Percentiles rank a stretch among this genome's conserved stretches.
Conservation (phyloP, 2,329 filamentous ascomycete genomes). For the Paracamarosporium sp. region DNA sequence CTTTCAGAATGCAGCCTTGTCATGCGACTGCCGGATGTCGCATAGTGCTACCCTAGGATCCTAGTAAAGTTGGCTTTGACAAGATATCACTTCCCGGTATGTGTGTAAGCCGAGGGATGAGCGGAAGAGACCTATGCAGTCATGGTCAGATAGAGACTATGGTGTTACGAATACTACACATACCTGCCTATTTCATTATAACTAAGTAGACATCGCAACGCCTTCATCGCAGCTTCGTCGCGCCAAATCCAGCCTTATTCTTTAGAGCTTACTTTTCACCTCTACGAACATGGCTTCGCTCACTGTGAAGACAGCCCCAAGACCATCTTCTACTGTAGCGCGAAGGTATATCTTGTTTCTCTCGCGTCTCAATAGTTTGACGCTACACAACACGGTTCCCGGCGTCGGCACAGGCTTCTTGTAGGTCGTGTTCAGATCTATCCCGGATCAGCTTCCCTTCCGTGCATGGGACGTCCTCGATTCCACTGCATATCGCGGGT, state of each 20-base stretch:
- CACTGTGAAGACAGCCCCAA: constrained; percentile 56
- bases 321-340: constrained; percentile 58
- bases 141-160: not conserved
- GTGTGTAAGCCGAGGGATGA: not conserved
- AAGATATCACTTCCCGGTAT: not conserved
- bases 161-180: not conserved
- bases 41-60: not conserved
- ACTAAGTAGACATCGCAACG: not conserved
- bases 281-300: constrained; percentile 62
- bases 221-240: not conserved
- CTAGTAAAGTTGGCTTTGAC: not conserved
- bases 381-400: constrained; percentile 55
- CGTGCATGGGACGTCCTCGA: not conserved
- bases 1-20: not conserved
- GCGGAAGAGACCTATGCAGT: not conserved
- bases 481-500: not conserved
- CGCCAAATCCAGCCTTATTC: not conserved
- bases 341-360: constrained; percentile 62
- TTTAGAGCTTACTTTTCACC: constrained; percentile 31
- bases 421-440: constrained; percentile 63
- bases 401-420: constrained; percentile 60
- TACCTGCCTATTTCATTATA: constrained; percentile 8
- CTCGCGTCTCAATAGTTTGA: constrained; percentile 54
- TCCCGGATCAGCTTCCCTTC: constrained; percentile 16
- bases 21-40: not conserved